Percentiles rank a stretch among this genome's conserved stretches.
Evolutionary conservation across 208 protist genomes (phyloP).

Genomic region (Histomonas meleagridis): DNA sequence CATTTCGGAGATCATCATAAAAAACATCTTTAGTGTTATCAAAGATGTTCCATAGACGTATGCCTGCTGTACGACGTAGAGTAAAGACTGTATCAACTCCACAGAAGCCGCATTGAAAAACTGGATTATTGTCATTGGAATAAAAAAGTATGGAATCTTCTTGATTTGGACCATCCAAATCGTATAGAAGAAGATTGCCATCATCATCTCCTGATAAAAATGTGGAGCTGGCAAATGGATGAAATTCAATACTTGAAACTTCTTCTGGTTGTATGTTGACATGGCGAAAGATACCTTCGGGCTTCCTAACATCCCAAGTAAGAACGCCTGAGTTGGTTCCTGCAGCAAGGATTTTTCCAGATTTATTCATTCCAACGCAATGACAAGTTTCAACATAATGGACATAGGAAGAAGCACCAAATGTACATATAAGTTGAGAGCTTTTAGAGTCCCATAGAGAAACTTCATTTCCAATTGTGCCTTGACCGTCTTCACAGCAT

Average conservation of each 20-base stretch:
- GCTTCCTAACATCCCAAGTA: not conserved
- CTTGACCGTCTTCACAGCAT: not conserved
- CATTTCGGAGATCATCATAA: not conserved
- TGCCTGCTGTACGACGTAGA: not conserved
- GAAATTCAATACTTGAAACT: not conserved
- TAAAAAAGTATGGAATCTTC: conserved; percentile 14
- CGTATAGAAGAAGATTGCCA: not conserved
- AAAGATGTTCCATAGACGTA: not conserved
- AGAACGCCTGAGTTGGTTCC: not conserved
- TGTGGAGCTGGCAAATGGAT: not conserved
- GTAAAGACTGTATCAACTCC: not conserved
- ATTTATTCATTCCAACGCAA: not conserved
- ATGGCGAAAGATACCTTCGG: not conserved
- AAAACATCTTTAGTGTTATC: not conserved
- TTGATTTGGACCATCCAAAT: not conserved
- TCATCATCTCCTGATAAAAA: conserved; percentile 7
- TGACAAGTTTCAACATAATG: not conserved
- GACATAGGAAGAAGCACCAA: not conserved
- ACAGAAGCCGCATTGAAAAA: conserved; percentile 10
- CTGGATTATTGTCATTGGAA: not conserved
- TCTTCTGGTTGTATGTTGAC: not conserved
- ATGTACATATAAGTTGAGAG: not conserved
- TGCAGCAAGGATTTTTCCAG: not conserved
- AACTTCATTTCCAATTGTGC: not conserved
- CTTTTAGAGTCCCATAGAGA: not conserved